These are phyloP conservation scores for Hirsutella thompsonii DNA, from an alignment of 2,329 filamentous ascomycete genomes.

Conservation along the genomic window DNA sequence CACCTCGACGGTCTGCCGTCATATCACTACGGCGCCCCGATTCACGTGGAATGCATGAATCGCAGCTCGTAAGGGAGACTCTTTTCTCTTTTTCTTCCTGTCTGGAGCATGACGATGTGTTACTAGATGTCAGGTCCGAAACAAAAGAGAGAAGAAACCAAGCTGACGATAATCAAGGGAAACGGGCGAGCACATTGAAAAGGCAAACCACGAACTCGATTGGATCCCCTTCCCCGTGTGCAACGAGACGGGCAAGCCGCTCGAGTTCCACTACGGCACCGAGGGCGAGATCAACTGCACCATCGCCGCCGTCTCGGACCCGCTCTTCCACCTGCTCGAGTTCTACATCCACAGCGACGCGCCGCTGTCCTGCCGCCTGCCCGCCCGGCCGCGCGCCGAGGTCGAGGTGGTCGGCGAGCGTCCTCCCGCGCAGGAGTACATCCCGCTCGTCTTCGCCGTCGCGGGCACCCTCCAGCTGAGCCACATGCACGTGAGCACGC, in stretches of 20 bases:
- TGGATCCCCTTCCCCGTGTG: conserved; percentile 87
- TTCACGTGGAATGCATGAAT: conserved; percentile 62
- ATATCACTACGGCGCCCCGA: conserved; percentile 53
- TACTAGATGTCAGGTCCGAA: too few relatives aligned
- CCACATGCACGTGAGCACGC: conserved; percentile 82
- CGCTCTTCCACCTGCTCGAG: conserved; percentile 80
- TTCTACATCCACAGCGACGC: conserved; percentile 98
- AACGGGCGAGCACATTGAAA: conserved; percentile 79
- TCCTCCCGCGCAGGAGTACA: conserved; percentile 45
- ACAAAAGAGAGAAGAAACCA: too few relatives aligned
- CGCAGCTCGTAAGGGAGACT: conserved; percentile 60
- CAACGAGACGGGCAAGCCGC: conserved; percentile 71
- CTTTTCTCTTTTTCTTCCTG: too few relatives aligned
- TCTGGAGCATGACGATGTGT: too few relatives aligned
- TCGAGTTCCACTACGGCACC: conserved; percentile 77
- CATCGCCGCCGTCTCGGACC: conserved; percentile 61
- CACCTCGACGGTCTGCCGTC: conserved; percentile 34
- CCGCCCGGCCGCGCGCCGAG: conserved; percentile 54
- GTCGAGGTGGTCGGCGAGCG: conserved; percentile 41
- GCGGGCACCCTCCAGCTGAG: conserved; percentile 79
- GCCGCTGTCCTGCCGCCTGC: conserved; percentile 80
- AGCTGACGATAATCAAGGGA: conserved; percentile 38
- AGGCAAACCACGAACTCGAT: conserved; percentile 68
- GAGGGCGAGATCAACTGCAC: conserved; percentile 77
- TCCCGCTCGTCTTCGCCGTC: conserved; percentile 78